Evolutionary conservation across 768 basidiomycete genomes (phyloP).

Genomic region (Lepiota venenata): DNA sequence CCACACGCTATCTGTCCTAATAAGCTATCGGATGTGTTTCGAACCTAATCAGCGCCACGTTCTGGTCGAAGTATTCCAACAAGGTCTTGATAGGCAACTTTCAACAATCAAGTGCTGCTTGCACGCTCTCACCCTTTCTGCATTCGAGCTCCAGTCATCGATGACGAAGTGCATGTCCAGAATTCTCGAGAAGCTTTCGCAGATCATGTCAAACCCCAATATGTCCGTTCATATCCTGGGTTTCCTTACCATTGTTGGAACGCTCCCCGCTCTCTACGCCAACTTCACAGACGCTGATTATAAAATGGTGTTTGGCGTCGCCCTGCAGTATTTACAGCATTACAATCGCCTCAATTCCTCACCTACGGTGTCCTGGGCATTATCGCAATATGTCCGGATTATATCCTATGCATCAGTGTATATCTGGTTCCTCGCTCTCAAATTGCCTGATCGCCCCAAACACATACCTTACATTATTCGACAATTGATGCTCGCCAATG

Average conservation of each 20-base stretch:
- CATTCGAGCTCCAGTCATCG: slow-evolving; percentile 82
- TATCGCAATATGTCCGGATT: slow-evolving; percentile 88
- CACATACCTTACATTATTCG: slow-evolving; percentile 86
- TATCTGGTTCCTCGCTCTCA: slow-evolving; percentile 90
- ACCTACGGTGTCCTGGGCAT: slow-evolving; percentile 71
- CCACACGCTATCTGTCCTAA: slow-evolving; percentile 81
- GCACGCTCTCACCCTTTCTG: slow-evolving; percentile 82
- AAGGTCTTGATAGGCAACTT: slow-evolving; percentile 65
- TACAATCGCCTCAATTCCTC: slow-evolving; percentile 67
- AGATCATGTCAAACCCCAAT: slow-evolving; percentile 91
- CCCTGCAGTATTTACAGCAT: slow-evolving; percentile 88
- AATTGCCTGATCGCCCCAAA: slow-evolving; percentile 73
- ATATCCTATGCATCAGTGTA: slow-evolving; percentile 91
- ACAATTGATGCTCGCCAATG: slow-evolving; percentile 84
- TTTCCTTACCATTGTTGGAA: slow-evolving; percentile 84
- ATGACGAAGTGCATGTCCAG: slow-evolving; percentile 76
- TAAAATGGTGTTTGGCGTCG: slow-evolving; percentile 92
- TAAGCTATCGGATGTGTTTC: slow-evolving; percentile 83
- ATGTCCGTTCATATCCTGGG: slow-evolving; percentile 97
- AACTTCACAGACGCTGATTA: slow-evolving; percentile 92
- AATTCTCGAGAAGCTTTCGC: slow-evolving; percentile 83
- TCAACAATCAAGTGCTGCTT: slow-evolving; percentile 86
- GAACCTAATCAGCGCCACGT: slow-evolving; percentile 61
- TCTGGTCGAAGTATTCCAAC: slow-evolving; percentile 71
- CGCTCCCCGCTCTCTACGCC: slow-evolving; percentile 71